Base-by-base conservation (phyloP, 352 stramenopile species). In the Phytophthora rubi region DNA sequence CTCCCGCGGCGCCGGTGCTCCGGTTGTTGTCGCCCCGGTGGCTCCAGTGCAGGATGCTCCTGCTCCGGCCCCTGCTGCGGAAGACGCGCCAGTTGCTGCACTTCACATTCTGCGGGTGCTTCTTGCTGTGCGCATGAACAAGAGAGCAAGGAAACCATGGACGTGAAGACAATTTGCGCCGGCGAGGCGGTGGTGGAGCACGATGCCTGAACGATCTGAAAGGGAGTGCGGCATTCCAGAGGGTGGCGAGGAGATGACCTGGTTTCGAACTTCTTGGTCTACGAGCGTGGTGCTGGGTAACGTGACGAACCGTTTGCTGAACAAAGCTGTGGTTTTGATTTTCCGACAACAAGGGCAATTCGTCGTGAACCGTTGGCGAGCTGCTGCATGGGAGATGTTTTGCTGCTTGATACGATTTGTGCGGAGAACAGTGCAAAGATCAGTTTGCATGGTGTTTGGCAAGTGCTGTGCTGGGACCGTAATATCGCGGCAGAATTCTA, bases 121-220 rank as follows among this genome's bases (percentile, higher is more conserved):
- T 53, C 62, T 95, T 0, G 82, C 86, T 16, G 65, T 88, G 21
- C 81, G 84, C 28, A 70, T 92, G 30, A 90, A 92, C 72, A 93
- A 93, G 85, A 93, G 53, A 80, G 94, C 42, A 80, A 73, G 35
- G 77, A 79, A 2, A 80, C 87, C 26, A 82, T 83, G 12, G 81
- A 88, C 28, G 75, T 95, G 18, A 90, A 93, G 69, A 83, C 76
- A 6, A 74, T 94, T 2, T 90, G 76, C 18, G 85, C 78, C 28
- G 88, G 88, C 45, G 93, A 95, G 66, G 23, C 23, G 23, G 23
- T 26, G 23, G 76, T 94, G 12, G 88, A 96, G 75, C 96, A 97
- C 61, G 90, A 97, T 61, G 91, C 47, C 79, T 95, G 49, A 89
- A 89, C 18, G 90, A 97, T 47, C 62, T 97, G 88, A 92, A 59